Conservation (phyloP, 345 rosid genomes). For the Eucalyptus erythrocorys region DNA sequence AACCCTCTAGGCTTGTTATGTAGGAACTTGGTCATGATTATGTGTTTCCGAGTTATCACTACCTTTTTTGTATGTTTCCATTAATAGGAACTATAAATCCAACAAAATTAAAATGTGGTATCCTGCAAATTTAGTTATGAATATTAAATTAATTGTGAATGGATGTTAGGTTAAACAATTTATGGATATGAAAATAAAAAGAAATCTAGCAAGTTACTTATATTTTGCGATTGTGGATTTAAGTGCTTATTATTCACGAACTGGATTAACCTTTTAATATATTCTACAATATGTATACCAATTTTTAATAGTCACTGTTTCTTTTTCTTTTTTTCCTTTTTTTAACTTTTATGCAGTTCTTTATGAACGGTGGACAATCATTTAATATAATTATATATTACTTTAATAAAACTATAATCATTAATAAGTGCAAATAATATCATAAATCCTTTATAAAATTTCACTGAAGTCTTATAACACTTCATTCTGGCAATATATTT, state of each 20-base stretch:
- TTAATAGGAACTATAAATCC: not conserved
- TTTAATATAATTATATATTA: not conserved
- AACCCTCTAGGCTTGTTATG: no score
- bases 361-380: not conserved
- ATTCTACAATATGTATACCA: not conserved
- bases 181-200: not conserved
- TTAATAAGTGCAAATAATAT: not conserved
- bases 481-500: not conserved
- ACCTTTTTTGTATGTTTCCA: not conserved
- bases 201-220: not conserved
- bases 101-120: not conserved
- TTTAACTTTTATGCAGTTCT: not conserved
- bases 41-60: not conserved
- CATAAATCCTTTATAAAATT: not conserved
- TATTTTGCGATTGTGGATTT: not conserved
- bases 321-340: not conserved
- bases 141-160: not conserved
- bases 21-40: not conserved
- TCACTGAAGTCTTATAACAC: not conserved
- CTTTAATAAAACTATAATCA: not conserved
- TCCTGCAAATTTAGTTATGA: not conserved
- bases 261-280: not conserved
- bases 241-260: not conserved
- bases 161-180: not conserved
- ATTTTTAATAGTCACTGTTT: not conserved